Evolutionary conservation across 306 rosid genomes (phyloP).

Genomic region (Rosa chinensis): DNA sequence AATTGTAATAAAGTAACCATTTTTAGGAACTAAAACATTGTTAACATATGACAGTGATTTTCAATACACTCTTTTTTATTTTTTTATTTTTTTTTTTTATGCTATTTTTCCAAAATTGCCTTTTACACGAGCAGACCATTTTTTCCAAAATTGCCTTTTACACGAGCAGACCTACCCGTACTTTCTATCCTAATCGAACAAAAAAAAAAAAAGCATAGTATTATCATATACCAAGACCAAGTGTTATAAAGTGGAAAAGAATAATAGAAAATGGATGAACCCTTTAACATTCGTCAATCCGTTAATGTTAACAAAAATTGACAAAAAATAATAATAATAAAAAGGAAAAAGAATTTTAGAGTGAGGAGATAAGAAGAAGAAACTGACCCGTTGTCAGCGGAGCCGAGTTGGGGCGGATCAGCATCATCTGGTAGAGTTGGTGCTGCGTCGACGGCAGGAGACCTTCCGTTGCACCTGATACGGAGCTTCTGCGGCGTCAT

Average conservation of each 20-base stretch:
- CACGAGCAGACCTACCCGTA: not conserved
- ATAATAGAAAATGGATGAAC: no score
- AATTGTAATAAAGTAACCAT: not conserved
- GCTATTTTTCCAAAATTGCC: not conserved
- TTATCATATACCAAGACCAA: no score
- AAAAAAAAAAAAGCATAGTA: no score
- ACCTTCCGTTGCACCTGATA: conserved; percentile 48
- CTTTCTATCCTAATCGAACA: no score
- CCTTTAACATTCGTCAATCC: no score
- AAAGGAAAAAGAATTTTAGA: not conserved
- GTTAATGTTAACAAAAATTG: not conserved
- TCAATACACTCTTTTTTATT: not conserved
- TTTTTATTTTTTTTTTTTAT: not conserved
- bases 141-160: not conserved
- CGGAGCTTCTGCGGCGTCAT: conserved; percentile 76
- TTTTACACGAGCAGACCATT: not conserved
- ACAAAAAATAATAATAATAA: not conserved
- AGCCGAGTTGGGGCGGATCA: conserved; percentile 29
- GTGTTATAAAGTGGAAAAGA: not conserved
- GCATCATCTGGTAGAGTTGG: not conserved
- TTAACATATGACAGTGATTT: not conserved
- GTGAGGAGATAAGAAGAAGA: not conserved
- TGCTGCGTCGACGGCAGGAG: conserved; percentile 22
- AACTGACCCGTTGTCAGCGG: conserved; percentile 54
- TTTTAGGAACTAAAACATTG: not conserved